Conservation (phyloP, 768 basidiomycete species). For the Serendipita sp. region DNA sequence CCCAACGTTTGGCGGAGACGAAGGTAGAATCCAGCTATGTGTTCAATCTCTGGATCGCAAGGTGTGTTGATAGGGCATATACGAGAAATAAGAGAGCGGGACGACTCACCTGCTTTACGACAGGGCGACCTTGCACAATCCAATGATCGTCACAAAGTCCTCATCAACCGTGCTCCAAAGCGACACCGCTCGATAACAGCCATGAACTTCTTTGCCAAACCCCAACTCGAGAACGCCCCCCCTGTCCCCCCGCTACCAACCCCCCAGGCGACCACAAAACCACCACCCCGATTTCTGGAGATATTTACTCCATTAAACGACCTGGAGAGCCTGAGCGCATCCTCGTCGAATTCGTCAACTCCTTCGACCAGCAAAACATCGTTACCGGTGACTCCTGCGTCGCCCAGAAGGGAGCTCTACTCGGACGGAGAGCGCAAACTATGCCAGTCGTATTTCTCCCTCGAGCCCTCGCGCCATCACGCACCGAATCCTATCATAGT, state of each 20-base stretch:
- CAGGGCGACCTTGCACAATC: background rate
- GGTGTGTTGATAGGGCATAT: background rate
- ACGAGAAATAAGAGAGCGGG: background rate
- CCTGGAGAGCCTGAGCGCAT: background rate
- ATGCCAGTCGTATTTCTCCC: background rate
- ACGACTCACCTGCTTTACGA: background rate
- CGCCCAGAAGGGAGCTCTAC: background rate
- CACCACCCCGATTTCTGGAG: background rate
- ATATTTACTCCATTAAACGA: background rate
- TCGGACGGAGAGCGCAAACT: background rate
- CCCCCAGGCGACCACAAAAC: background rate
- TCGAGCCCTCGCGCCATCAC: background rate
- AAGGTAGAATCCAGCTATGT: background rate
- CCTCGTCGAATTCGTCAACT: background rate
- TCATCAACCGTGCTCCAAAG: background rate
- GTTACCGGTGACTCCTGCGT: background rate
- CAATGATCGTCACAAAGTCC: background rate
- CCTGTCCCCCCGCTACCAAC: background rate
- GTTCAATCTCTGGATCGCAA: background rate
- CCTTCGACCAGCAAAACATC: constrained; percentile 1
- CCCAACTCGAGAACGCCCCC: background rate
- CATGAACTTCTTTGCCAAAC: background rate
- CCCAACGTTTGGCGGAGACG: constrained; percentile 1
- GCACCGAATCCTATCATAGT: background rate
- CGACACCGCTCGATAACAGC: constrained; percentile 1